These are phyloP conservation scores for Dillenia suffruticosa DNA, from an alignment of 164 flowering plant genomes.

Conservation along the genomic window DNA sequence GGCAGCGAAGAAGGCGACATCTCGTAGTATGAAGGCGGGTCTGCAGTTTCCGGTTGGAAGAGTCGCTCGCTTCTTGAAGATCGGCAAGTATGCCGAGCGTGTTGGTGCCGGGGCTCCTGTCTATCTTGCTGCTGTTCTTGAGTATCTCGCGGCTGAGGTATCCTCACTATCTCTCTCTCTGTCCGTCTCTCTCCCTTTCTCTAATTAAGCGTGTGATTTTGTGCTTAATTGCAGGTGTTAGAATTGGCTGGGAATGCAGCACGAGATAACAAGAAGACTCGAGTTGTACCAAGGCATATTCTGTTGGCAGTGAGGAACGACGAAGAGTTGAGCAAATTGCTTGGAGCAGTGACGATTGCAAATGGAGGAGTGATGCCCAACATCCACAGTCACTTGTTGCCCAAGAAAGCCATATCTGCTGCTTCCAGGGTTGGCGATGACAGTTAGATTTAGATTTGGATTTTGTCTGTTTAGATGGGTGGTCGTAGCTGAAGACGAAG, in stretches of 20 bases:
- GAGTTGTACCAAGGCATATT: conserved; percentile 35
- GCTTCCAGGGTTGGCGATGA: conserved; percentile 23
- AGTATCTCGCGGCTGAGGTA: conserved; percentile 43
- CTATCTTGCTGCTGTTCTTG: conserved; percentile 38
- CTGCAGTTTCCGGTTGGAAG: conserved; percentile 49
- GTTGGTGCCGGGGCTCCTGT: conserved; percentile 50
- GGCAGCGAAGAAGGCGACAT: conserved; percentile 29
- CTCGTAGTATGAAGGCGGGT: conserved; percentile 45
- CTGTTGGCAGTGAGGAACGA: conserved; percentile 44
- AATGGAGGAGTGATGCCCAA: conserved; percentile 43
- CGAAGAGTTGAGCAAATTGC: conserved; percentile 39
- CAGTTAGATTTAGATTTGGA: neutral
- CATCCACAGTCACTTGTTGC: conserved; percentile 32
- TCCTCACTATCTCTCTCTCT: neutral
- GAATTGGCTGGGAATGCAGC: conserved; percentile 53
- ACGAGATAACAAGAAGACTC: conserved; percentile 45
- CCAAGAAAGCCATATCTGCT: conserved; percentile 29
- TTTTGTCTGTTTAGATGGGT: too few species aligned
- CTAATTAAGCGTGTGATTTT: neutral
- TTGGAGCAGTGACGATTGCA: conserved; percentile 39
- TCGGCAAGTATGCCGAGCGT: conserved; percentile 47
- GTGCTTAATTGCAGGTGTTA: conserved; percentile 21
- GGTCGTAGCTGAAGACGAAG: too few species aligned
- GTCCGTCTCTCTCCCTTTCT: neutral
- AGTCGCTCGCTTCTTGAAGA: conserved; percentile 40